Conservation (phyloP, 2,329 filamentous ascomycete species). For the Exserohilum rostratum region DNA sequence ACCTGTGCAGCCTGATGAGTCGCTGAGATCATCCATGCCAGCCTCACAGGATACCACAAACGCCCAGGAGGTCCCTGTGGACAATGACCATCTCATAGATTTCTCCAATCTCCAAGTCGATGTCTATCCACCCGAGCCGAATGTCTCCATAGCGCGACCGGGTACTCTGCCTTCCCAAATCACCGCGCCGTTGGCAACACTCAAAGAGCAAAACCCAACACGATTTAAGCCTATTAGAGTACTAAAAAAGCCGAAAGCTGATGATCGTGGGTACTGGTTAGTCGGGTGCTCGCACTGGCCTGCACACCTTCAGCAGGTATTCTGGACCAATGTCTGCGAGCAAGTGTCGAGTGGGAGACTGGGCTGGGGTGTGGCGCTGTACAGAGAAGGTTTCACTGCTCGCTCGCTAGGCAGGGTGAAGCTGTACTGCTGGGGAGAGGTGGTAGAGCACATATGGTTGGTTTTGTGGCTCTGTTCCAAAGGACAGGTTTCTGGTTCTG, state of each 20-base stretch:
- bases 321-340: conserved; percentile 68
- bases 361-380: conserved; percentile 71
- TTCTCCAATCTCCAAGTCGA: conserved; percentile 31
- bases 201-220: conserved; percentile 36
- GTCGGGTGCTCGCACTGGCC: conserved; percentile 66
- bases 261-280: conserved; percentile 81
- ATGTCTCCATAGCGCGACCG: conserved; percentile 26
- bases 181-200: conserved; percentile 29
- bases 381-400: conserved; percentile 41
- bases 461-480: conserved; percentile 75
- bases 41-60: background rate
- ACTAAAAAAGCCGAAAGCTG: conserved; percentile 57
- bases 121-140: conserved; percentile 34
- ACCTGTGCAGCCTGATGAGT: background rate
- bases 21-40: background rate
- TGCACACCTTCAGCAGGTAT: conserved; percentile 53
- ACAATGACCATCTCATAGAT: conserved; percentile 6
- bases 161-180: conserved; percentile 35
- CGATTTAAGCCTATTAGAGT: conserved; percentile 47
- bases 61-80: background rate
- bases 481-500: conserved; percentile 63
- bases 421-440: conserved; percentile 79
- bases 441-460: conserved; percentile 75
- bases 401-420: conserved; percentile 56
- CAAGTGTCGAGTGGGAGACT: conserved; percentile 64